Percentiles rank a stretch among this genome's conserved stretches.
Conservation (phyloP, 257 asterid species). For the Forsythia suspensa region DNA sequence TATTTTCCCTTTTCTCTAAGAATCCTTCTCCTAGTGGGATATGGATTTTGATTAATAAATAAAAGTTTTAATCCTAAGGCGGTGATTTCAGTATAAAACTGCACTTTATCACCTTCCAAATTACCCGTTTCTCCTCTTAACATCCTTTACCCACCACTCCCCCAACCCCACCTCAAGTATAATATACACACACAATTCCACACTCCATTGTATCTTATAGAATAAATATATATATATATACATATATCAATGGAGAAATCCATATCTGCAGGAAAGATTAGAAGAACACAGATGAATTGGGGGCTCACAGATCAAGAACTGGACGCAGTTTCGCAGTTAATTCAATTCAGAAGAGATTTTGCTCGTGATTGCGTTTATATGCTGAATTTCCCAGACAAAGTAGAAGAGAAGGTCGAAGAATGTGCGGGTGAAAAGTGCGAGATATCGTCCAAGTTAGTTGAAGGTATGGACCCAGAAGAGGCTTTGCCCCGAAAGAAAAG, state of each 20-base stretch:
- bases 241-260: constrained; percentile 11
- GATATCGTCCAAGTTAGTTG: constrained; percentile 19
- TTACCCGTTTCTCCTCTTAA: constrained; percentile 13
- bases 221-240: neutral
- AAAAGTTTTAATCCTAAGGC: neutral
- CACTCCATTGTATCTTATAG: neutral
- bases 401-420: constrained; percentile 12
- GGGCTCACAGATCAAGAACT: constrained; percentile 53
- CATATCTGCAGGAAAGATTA: neutral
- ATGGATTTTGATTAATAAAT: neutral
- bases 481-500: constrained; percentile 36
- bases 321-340: constrained; percentile 66
- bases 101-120: neutral
- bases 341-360: constrained; percentile 54
- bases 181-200: neutral
- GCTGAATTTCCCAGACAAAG: neutral
- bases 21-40: neutral
- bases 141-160: neutral
- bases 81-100: neutral
- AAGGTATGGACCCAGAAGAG: constrained; percentile 14
- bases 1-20: neutral
- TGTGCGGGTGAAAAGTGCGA: constrained; percentile 26
- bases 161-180: neutral
- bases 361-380: neutral
- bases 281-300: constrained; percentile 35